Evolutionary conservation across 192 early-diverging fungal species (phyloP), one percentile per base, ranked within the genome.

Genomic region (Linnemannia exigua): DNA sequence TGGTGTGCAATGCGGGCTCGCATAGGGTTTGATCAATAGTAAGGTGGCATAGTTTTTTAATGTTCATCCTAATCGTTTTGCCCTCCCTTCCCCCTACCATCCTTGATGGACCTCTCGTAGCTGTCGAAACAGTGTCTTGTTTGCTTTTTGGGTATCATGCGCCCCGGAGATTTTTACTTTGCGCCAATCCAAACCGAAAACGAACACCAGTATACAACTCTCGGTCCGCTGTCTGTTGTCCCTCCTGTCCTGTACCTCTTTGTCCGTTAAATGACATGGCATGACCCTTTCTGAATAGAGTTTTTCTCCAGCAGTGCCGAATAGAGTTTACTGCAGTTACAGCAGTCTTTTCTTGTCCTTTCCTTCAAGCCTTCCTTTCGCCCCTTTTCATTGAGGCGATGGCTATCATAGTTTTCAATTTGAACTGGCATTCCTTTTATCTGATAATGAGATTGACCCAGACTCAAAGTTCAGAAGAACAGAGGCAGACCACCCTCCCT

Each of bases 111-210:
- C 28, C 28, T 63, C 58, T 63, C 58, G 31, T 9, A 63, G n/a
- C 0, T 31, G 58, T 63, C 25, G 11, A 63, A 63, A 54, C 52
- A 44, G 41, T 44, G 9, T 44, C n/a, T n/a, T n/a, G 69, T 12
- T 15, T 28, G 11, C 11, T 33, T n/a, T 44, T 41, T 70, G 1
- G 16, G 11, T 19, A 70, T 41, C 70, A 71, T 46, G 70, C 41
- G 70, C 44, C 22, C 70, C 38, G 70, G 44, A 46, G 44, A 46
- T 48, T 46, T 70, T 69, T 9, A n/a, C 6, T 46, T 69, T 71
- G 36, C 38, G 70, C 70, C 70, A 71, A 71, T 71, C 70, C 70
- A 6, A 63, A 63, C 28, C 14, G 58, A 63, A 63, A 71, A 28
- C 70, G 70, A 41, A 20, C 36, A 22, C 22, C n/a, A 44, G 41